phyloP scores from a whole-genome alignment of 108 stramenopile genomes.

The Skeletonema costatum region DNA sequence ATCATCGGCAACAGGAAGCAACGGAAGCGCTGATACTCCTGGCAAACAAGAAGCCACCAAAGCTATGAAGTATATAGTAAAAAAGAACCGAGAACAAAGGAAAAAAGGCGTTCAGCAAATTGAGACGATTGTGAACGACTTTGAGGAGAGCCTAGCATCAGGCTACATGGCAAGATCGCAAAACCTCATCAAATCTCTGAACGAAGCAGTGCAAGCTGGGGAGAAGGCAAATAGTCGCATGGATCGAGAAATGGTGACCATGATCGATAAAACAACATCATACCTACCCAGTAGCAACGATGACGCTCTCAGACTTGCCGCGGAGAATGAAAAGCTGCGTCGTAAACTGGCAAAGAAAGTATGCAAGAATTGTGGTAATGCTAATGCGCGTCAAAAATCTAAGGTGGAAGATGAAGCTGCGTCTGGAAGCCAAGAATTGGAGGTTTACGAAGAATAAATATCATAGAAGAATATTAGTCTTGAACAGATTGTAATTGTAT shows the following conservation, averaged over 20 bases:
- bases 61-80: constrained; percentile 42
- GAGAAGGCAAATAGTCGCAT: constrained; percentile 52
- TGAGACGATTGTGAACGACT: constrained; percentile 7
- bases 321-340: constrained; percentile 40
- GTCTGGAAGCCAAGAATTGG: background rate
- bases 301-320: constrained; percentile 10
- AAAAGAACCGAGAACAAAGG: constrained; percentile 47
- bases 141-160: constrained; percentile 28
- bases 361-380: constrained; percentile 26
- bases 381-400: constrained; percentile 6
- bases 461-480: background rate
- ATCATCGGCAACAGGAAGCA: background rate
- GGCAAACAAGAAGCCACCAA: constrained; percentile 24
- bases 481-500: background rate
- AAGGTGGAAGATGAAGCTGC: background rate
- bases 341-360: constrained; percentile 31
- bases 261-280: constrained; percentile 39
- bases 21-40: background rate
- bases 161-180: constrained; percentile 18
- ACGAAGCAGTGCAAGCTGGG: constrained; percentile 25
- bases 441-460: background rate
- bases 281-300: constrained; percentile 5
- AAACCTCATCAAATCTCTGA: constrained; percentile 17
- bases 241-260: constrained; percentile 54
- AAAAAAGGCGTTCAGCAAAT: constrained; percentile 36